These are phyloP conservation scores for Yamadazyma trypodendri DNA, from an alignment of 1,139 yeast species.

Conservation along the genomic window DNA sequence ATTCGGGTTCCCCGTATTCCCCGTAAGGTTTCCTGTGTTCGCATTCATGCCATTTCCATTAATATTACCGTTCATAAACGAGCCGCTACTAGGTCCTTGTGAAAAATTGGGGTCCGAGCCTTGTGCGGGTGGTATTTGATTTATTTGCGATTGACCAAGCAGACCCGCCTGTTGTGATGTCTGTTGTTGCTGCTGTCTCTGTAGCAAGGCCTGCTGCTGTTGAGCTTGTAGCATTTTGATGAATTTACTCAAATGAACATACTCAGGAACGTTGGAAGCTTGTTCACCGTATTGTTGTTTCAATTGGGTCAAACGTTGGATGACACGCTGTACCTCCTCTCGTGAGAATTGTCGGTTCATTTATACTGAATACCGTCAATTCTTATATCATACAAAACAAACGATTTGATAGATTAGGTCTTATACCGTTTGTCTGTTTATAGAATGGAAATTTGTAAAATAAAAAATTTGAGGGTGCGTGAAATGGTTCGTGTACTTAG, in stretches of 20 bases:
- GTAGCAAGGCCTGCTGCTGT: slow-evolving; percentile 17
- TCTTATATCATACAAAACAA: slow-evolving; percentile 3
- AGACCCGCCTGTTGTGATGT: slow-evolving; percentile 11
- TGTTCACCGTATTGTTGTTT: slow-evolving; percentile 64
- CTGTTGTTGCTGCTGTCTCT: slow-evolving; percentile 18
- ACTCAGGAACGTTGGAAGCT: slow-evolving; percentile 61
- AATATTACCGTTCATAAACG: background rate
- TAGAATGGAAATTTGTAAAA: slow-evolving; percentile 2
- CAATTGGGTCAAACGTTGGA: slow-evolving; percentile 62
- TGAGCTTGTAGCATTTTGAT: slow-evolving; percentile 50
- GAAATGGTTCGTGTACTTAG: background rate
- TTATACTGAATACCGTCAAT: background rate
- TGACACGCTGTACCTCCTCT: slow-evolving; percentile 44
- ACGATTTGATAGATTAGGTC: background rate
- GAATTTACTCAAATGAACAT: slow-evolving; percentile 55
- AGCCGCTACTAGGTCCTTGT: background rate
- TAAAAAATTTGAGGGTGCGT: slow-evolving; percentile 3
- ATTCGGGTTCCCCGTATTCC: background rate
- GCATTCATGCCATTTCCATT: slow-evolving; percentile 1
- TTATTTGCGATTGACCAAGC: slow-evolving; percentile 9
- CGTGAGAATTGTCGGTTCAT: slow-evolving; percentile 35
- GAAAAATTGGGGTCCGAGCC: slow-evolving; percentile 6
- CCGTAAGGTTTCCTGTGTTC: background rate
- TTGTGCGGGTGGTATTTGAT: slow-evolving; percentile 2
- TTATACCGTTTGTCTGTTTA: slow-evolving; percentile 5